phyloP scores from a whole-genome alignment of 73 alveolate genomes.

The Paramecium sonneborni region DNA sequence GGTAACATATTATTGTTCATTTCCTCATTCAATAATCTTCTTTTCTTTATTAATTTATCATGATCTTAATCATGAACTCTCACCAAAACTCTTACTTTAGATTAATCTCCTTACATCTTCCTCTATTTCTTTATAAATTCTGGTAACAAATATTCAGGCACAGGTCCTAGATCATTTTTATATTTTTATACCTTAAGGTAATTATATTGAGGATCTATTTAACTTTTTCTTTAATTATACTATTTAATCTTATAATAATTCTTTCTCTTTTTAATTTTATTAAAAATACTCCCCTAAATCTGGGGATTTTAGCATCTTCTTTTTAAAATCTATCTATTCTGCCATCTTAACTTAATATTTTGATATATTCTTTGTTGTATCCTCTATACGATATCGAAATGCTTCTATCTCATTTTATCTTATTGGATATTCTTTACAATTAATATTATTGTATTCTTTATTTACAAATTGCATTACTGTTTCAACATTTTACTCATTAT shows the following conservation, averaged over 20 bases:
- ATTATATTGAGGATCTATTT: neutral
- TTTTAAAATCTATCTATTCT: slow-evolving; percentile 58
- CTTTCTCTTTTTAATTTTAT: slow-evolving; percentile 56
- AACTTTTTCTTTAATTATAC: slow-evolving; percentile 28
- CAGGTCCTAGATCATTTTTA: neutral
- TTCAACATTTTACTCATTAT: slow-evolving; percentile 55
- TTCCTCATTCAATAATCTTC: slow-evolving; percentile 1
- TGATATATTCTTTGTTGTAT: slow-evolving; percentile 42
- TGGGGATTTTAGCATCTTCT: slow-evolving; percentile 59
- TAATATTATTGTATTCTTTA: neutral
- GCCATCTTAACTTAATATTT: slow-evolving; percentile 57
- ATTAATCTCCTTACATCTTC: neutral
- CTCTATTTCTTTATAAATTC: slow-evolving; percentile 45
- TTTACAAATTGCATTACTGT: slow-evolving; percentile 17
- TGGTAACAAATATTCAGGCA: slow-evolving; percentile 64
- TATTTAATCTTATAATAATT: slow-evolving; percentile 49
- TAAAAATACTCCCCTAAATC: slow-evolving; percentile 57
- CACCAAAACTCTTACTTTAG: neutral
- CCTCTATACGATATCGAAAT: slow-evolving; percentile 57
- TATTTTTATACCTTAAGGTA: slow-evolving; percentile 10
- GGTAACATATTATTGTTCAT: neutral
- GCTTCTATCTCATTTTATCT: slow-evolving; percentile 62
- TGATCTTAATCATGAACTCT: neutral
- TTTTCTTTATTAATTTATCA: slow-evolving; percentile 24
- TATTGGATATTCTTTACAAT: slow-evolving; percentile 62